Base-by-base conservation (phyloP, 257 asterid genomes). In the Solanum appendiculatum region DNA sequence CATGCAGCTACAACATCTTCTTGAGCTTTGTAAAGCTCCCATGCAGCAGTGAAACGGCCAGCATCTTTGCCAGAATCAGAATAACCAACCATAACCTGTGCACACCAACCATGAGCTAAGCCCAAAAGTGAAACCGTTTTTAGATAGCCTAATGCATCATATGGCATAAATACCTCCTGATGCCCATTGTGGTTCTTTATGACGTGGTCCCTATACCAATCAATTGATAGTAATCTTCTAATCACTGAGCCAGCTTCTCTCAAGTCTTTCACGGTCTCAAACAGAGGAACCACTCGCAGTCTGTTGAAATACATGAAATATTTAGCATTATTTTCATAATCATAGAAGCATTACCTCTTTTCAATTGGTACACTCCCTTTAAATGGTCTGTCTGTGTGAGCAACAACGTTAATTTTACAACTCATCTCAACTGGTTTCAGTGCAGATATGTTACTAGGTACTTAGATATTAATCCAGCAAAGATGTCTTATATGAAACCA, bases 1-100 rank as follows among this genome's bases (percentile, higher is more conserved):
- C 99, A 97, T 34, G 98, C 99, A 88, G 98, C 98, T 36, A 93
- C 95, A 70, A 97, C 98, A 84, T 95, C 99, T 90, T 95, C 98
- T 89, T 97, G 99, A 80, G 99, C 99, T 93, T 97, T 97, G 91
- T 97, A 97, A 34, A 97, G 98, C 90, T 97, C 99, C 99, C 98
- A 97, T 7, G 99, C 99, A 84, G 98, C 99, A 33, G 94, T 90
- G 81, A 96, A 95, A 70, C 99, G 99, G 23, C 99, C 99, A 46
- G 99, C 99, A 89, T 96, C 99, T 92, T 96, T 96, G 39, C 99
- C 99, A 20, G 99, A 96, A 93, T 96, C 99, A 2, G 99, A 96
- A 90, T 96, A 96, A 84, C 99, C 99, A 88, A 96, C 99, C 99
- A 96, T 96, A 88, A 96, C 99, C 99, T 96, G 93, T 88, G n/a